These are phyloP conservation scores for Colletotrichum sp. DNA, from an alignment of 2,329 filamentous ascomycete species.

Conservation along the genomic window DNA sequence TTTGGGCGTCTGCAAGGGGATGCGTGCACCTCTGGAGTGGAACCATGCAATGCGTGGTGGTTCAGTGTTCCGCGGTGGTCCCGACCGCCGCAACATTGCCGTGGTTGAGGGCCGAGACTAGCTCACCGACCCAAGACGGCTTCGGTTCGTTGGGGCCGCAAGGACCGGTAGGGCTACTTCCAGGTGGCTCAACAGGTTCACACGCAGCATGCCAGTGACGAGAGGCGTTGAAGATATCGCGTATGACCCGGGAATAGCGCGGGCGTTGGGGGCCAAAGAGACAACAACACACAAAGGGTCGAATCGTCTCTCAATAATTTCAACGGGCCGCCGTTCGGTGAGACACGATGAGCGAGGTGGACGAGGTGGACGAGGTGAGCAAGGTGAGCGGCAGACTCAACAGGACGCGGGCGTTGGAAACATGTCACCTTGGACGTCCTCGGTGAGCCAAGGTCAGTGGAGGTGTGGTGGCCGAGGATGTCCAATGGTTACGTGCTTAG, in stretches of 20 bases:
- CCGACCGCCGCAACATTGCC: not conserved
- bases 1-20: not conserved
- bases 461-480: not conserved
- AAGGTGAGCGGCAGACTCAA: not conserved
- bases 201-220: not conserved
- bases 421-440: not conserved
- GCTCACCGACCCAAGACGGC: constrained; percentile 4
- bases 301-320: not conserved
- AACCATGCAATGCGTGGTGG: not conserved
- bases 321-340: constrained; percentile 3
- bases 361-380: not conserved
- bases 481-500: not conserved
- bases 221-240: not conserved
- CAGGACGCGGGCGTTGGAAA: not conserved
- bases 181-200: constrained; percentile 15
- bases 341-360: not conserved
- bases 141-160: constrained; percentile 15
- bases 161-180: constrained; percentile 4
- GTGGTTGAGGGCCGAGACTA: constrained; percentile 1
- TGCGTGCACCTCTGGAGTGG: not conserved
- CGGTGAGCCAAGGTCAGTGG: not conserved
- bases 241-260: not conserved
- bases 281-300: not conserved
- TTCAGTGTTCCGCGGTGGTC: not conserved
- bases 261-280: not conserved